Evolutionary conservation across 805 yeast species (phyloP).

Genomic region (Saccharomycopsis fermentans): DNA sequence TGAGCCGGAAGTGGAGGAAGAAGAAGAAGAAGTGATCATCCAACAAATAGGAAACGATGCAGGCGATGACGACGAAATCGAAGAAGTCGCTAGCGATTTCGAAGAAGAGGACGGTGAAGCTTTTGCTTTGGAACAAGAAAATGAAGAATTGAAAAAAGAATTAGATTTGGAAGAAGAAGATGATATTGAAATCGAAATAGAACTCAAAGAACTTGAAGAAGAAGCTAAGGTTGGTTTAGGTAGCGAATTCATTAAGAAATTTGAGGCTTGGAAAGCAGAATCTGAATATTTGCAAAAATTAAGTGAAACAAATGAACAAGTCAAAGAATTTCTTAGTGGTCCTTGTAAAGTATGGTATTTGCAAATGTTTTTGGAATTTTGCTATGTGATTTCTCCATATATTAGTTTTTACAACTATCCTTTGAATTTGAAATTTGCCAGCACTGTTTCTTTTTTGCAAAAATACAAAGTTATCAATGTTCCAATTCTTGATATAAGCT

Average conservation of each 20-base stretch:
- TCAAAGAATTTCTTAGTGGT: constrained; percentile 9
- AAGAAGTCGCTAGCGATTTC: not conserved
- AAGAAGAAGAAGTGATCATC: not conserved
- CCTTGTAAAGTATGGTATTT: constrained; percentile 7
- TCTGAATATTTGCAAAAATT: not conserved
- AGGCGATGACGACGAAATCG: constrained; percentile 2
- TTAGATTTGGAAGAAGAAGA: constrained; percentile 13
- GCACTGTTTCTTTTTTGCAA: not conserved
- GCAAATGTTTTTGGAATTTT: constrained; percentile 19
- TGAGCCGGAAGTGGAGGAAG: not conserved
- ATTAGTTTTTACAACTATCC: constrained; percentile 21
- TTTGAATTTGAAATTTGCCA: constrained; percentile 7
- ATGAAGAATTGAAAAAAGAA: constrained; percentile 4
- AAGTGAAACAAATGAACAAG: not conserved
- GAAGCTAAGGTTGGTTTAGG: not conserved
- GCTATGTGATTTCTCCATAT: constrained; percentile 16
- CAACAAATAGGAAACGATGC: not conserved
- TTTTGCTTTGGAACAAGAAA: not conserved
- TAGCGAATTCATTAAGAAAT: not conserved
- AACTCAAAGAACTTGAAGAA: constrained; percentile 3
- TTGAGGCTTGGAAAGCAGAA: not conserved
- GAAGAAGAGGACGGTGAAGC: constrained; percentile 6
- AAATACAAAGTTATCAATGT: not conserved
- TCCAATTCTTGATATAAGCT: constrained; percentile 19
- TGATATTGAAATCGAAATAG: constrained; percentile 1